Evolutionary conservation across 192 early-diverging fungal genomes (phyloP), one percentile per base, ranked within the genome.

Genomic region (Diversispora epigaea): DNA sequence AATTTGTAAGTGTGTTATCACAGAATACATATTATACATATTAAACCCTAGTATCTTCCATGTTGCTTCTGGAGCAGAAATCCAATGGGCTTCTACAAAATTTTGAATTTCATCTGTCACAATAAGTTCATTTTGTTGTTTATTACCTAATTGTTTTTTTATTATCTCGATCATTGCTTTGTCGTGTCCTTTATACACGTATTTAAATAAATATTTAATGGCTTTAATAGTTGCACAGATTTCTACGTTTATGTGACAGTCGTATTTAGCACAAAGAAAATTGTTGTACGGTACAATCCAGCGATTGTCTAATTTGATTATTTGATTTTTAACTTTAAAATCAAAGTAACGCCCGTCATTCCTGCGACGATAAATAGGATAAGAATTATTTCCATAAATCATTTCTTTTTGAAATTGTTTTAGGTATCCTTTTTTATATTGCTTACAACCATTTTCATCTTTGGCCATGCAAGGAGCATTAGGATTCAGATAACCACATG

Each of bases 151-250:
- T 17, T 54, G 50, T 17, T 54, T 17, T 17, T 54, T 11, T 17
- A 12, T 49, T 45, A 68, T 43, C 9, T 68, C 10, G 10, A 68
- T 43, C 9, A 43, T 68, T 6, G 77, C 61, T 25, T 52, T 40
- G 50, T 81, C 80, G 64, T 77, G 71, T 3, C 77, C 76, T 50
- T 80, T 82, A 61, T 77, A 75, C 10, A 82, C 60, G 41, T 82
- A 82, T 46, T 82, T 84, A 75, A 56, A 84, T 2, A 84, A 44
- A 66, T 84, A 84, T 57, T 81, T 81, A 5, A 84, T 71, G 1
- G 77, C 77, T 22, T 65, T 10, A 6, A 78, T 46, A 3, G 65
- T 70, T 1, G 76, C 41, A 63, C 76, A 84, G 3, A 81, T 66
- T 46, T 81, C 77, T 6, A 84, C 77, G 65, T 83, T 78, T 3